Evolutionary conservation across 495 filamentous ascomycete genomes (phyloP).

Genomic region (Tuber aestivum): DNA sequence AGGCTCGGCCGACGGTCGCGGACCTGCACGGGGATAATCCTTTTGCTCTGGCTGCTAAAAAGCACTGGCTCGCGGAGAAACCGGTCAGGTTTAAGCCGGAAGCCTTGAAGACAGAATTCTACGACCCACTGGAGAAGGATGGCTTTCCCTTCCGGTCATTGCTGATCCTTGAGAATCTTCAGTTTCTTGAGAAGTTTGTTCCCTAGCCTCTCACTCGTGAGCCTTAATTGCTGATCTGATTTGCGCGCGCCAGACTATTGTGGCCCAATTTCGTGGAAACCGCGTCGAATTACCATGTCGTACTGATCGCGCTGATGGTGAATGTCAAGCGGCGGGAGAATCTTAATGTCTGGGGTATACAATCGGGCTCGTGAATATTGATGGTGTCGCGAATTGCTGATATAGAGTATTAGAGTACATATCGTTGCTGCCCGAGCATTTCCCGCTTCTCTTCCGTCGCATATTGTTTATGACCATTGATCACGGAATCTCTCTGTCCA

Average conservation of each 20-base stretch:
- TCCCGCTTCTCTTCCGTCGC: constrained; percentile 85
- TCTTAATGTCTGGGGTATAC: constrained; percentile 75
- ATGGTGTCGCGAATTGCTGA: constrained; percentile 15
- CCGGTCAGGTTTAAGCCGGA: constrained; percentile 72
- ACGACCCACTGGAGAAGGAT: constrained; percentile 79
- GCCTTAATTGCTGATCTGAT: constrained; percentile 20
- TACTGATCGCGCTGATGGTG: constrained; percentile 74
- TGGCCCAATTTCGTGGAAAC: constrained; percentile 91
- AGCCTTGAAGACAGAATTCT: constrained; percentile 80
- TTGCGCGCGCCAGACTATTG: constrained; percentile 57
- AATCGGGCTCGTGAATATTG: constrained; percentile 13
- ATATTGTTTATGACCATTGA: constrained; percentile 86
- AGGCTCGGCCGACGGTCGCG: constrained; percentile 55
- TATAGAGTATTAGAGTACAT: constrained; percentile 57
- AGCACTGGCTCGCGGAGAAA: constrained; percentile 73
- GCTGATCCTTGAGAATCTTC: constrained; percentile 79
- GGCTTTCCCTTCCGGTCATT: constrained; percentile 70
- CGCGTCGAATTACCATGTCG: constrained; percentile 81
- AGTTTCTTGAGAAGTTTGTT: constrained; percentile 75
- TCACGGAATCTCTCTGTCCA: constrained; percentile 58
- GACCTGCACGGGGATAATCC: constrained; percentile 71
- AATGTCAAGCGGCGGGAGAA: constrained; percentile 84
- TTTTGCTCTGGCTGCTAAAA: constrained; percentile 74
- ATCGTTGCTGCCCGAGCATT: constrained; percentile 67
- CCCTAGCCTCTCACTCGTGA: background rate